These are phyloP conservation scores for Carex parvula DNA, from an alignment of 176 grass and related monocot species.

Conservation along the genomic window DNA sequence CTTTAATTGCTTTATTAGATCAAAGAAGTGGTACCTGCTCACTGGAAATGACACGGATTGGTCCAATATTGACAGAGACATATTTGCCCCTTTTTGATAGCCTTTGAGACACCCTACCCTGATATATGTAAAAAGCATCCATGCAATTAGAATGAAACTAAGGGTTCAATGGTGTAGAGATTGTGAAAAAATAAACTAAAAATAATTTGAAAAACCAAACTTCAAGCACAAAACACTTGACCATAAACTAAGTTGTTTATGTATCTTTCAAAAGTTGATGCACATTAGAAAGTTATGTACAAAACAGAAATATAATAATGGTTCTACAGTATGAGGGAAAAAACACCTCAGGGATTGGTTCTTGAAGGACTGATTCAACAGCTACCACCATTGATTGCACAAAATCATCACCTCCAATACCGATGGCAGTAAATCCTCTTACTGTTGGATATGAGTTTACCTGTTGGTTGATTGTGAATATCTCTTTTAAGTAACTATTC, in stretches of 20 bases:
- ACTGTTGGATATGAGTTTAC: constrained; percentile 92
- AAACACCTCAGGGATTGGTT: constrained; percentile 76
- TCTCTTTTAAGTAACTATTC: not conserved
- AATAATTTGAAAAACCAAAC: not conserved
- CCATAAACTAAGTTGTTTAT: not conserved
- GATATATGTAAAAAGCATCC: not conserved
- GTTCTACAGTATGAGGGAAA: not conserved
- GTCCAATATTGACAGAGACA: constrained; percentile 90
- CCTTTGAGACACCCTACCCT: constrained; percentile 78
- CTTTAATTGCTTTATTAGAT: constrained; percentile 10
- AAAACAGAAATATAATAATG: not conserved
- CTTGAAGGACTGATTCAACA: constrained; percentile 93
- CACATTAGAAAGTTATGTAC: not conserved
- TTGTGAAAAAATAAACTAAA: not conserved
- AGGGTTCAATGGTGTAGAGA: not conserved
- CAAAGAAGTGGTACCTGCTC: constrained; percentile 53
- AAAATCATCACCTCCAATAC: constrained; percentile 95
- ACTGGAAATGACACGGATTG: constrained; percentile 84
- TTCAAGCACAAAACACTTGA: not conserved
- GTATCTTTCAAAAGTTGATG: not conserved
- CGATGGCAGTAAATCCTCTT: constrained; percentile 96
- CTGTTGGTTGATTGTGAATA: constrained; percentile 23
- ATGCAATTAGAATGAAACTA: constrained; percentile 11
- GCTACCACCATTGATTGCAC: constrained; percentile 87
- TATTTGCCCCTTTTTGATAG: constrained; percentile 80